These are phyloP conservation scores for Psilocybe mexicana DNA, from an alignment of 1,284 basidiomycete genomes.

Conservation along the genomic window DNA sequence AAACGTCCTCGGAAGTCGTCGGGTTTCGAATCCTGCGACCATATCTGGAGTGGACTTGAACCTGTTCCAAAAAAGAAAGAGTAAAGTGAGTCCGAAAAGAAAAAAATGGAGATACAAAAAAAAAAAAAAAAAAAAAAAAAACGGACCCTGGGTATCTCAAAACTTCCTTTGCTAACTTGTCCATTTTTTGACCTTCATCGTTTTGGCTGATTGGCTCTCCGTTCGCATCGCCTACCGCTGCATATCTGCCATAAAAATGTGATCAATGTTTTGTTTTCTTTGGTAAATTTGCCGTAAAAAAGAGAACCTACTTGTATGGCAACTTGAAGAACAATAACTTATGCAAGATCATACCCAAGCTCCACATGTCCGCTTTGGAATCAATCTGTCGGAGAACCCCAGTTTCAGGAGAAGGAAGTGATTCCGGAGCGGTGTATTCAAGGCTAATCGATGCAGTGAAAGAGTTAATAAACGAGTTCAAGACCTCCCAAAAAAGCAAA, in stretches of 20 bases:
- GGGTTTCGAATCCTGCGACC: conserved; percentile 57
- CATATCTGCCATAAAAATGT: conserved; percentile 40
- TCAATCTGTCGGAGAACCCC: conserved; percentile 74
- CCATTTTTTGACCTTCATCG: conserved; percentile 61
- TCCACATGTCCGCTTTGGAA: conserved; percentile 90
- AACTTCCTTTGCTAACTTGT: conserved; percentile 75
- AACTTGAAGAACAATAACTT: conserved; percentile 87
- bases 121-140: background rate
- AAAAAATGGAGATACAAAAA: background rate
- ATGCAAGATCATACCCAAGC: conserved; percentile 89
- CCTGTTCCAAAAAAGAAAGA: conserved; percentile 29
- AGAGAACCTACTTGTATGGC: conserved; percentile 53
- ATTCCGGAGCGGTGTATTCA: conserved; percentile 86
- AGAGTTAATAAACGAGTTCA: background rate
- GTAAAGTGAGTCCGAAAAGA: conserved; percentile 13
- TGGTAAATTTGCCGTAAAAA: background rate
- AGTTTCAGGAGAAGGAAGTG: conserved; percentile 67
- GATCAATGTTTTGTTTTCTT: background rate
- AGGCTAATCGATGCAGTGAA: conserved; percentile 43
- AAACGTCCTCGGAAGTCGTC: conserved; percentile 69
- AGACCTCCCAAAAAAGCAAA: background rate
- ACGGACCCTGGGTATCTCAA: conserved; percentile 67
- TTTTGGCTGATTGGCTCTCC: conserved; percentile 33
- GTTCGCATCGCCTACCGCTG: conserved; percentile 49
- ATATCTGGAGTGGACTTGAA: conserved; percentile 62